Percentiles rank a stretch among this genome's conserved stretches.
These are phyloP conservation scores for Claviceps citrina DNA, from an alignment of 2,329 filamentous ascomycete species.

Conservation along the genomic window DNA sequence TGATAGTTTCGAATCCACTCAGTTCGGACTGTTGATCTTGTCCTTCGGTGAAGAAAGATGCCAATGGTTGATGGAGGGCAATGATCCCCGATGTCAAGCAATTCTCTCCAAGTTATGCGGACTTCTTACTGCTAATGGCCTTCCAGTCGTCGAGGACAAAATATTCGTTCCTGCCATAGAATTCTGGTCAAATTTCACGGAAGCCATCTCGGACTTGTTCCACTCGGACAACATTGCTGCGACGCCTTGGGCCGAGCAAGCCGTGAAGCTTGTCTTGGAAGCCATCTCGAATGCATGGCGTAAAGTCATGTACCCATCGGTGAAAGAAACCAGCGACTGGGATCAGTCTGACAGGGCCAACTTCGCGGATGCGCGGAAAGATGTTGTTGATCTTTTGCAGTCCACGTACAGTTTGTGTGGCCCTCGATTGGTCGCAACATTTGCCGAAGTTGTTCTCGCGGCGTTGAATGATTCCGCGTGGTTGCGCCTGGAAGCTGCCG, in stretches of 20 bases:
- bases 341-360: slow-evolving; percentile 51
- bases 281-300: slow-evolving; percentile 51
- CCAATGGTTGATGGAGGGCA: slow-evolving; percentile 39
- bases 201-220: slow-evolving; percentile 45
- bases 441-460: slow-evolving; percentile 38
- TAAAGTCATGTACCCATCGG: slow-evolving; percentile 53
- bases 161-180: slow-evolving; percentile 61
- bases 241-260: slow-evolving; percentile 40
- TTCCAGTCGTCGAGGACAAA: slow-evolving; percentile 56
- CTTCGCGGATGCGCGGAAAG: slow-evolving; percentile 59
- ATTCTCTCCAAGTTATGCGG: slow-evolving; percentile 46
- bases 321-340: slow-evolving; percentile 46
- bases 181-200: slow-evolving; percentile 67
- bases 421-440: slow-evolving; percentile 37
- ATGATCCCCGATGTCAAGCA: slow-evolving; percentile 32
- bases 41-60: slow-evolving; percentile 54
- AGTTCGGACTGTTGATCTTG: slow-evolving; percentile 51
- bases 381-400: slow-evolving; percentile 65
- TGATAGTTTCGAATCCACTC: slow-evolving; percentile 46
- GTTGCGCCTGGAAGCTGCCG: slow-evolving; percentile 44
- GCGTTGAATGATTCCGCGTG: slow-evolving; percentile 35
- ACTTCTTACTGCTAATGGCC: slow-evolving; percentile 49
- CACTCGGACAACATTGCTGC: slow-evolving; percentile 33
- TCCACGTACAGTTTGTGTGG: slow-evolving; percentile 51
- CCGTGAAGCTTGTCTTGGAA: slow-evolving; percentile 44